phyloP scores from a whole-genome alignment of 2,329 filamentous ascomycete genomes.

The Penicillium sp. region DNA sequence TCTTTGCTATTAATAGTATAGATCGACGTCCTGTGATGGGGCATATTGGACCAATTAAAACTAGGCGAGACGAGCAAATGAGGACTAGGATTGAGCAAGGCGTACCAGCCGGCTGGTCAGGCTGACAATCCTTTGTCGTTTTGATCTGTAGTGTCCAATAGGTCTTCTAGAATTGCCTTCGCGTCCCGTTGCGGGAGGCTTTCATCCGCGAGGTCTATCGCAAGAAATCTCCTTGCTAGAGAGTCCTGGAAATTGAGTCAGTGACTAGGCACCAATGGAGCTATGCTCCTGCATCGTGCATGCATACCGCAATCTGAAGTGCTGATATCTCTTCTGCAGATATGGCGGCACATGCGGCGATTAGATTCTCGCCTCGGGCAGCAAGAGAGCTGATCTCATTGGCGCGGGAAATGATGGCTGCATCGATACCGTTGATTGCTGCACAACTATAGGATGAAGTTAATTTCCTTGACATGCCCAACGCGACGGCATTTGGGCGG shows the following conservation, averaged over 20 bases:
- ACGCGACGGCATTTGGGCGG: no score
- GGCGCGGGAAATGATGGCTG: constrained; percentile 70
- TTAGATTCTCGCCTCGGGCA: constrained; percentile 72
- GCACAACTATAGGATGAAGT: constrained; percentile 61
- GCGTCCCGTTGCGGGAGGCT: neutral
- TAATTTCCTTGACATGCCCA: constrained; percentile 1
- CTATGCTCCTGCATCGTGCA: neutral
- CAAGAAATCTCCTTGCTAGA: constrained; percentile 19
- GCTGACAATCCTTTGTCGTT: neutral
- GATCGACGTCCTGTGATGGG: neutral
- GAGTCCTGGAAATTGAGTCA: constrained; percentile 12
- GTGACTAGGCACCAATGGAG: neutral
- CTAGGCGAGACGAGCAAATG: neutral
- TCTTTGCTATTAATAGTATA: constrained; percentile 9
- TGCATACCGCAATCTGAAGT: constrained; percentile 65
- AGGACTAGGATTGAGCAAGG: neutral
- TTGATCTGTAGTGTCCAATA: constrained; percentile 10
- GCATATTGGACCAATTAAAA: neutral
- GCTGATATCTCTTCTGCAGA: constrained; percentile 63
- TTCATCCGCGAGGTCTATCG: constrained; percentile 11
- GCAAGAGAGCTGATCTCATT: constrained; percentile 69
- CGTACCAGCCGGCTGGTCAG: neutral
- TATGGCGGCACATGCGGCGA: constrained; percentile 68
- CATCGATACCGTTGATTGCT: constrained; percentile 78
- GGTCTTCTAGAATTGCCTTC: constrained; percentile 11